Percentiles rank a stretch among this genome's conserved stretches.
phyloP scores from a whole-genome alignment of 352 stramenopile species.

The Phytophthora kernoviae region DNA sequence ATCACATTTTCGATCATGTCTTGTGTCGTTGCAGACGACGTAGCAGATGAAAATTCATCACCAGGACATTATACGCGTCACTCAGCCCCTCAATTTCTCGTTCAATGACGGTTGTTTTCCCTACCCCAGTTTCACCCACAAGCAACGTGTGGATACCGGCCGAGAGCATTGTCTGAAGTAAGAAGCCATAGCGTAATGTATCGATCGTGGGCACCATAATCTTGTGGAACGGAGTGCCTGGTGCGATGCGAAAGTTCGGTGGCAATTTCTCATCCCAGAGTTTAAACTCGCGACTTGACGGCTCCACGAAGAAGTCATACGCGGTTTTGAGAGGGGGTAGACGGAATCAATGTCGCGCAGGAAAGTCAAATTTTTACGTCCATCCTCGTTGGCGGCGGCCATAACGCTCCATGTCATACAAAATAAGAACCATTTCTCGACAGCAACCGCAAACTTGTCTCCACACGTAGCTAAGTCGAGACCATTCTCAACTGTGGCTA shows the following conservation, averaged over 20 bases:
- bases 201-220: conserved; percentile 91
- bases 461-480: conserved; percentile 64
- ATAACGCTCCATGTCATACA: conserved; percentile 89
- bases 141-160: conserved; percentile 85
- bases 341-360: conserved; percentile 92
- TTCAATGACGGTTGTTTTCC: conserved; percentile 88
- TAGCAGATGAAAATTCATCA: conserved; percentile 93
- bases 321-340: conserved; percentile 92
- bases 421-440: conserved; percentile 89
- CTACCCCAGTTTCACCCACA: conserved; percentile 90
- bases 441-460: conserved; percentile 66
- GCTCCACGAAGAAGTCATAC: conserved; percentile 94
- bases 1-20: conserved; percentile 92
- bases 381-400: conserved; percentile 84
- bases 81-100: conserved; percentile 82
- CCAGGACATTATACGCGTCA: conserved; percentile 74
- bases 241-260: conserved; percentile 71
- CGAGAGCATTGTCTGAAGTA: conserved; percentile 79
- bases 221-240: conserved; percentile 81
- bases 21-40: conserved; percentile 85
- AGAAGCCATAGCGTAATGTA: conserved; percentile 79
- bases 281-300: conserved; percentile 75
- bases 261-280: conserved; percentile 86
- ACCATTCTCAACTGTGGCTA: conserved; percentile 73
- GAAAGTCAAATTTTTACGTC: conserved; percentile 85